These are phyloP conservation scores for Metarhizium rileyi DNA, from an alignment of 2,329 filamentous ascomycete genomes.

Conservation along the genomic window DNA sequence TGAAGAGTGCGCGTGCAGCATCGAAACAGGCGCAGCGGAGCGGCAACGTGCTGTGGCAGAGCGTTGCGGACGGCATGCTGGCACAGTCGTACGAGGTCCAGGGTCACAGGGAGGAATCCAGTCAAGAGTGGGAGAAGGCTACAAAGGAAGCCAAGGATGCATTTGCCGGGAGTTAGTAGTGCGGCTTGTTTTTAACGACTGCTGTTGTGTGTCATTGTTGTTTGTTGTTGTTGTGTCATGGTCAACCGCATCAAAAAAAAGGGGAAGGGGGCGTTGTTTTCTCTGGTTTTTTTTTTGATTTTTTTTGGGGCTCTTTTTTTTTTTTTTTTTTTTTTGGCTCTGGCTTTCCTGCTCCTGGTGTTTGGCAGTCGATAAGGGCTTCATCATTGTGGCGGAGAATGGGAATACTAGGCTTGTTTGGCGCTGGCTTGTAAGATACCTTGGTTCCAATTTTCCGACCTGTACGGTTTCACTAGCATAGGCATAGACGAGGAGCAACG, in stretches of 20 bases:
- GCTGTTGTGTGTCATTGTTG: neutral
- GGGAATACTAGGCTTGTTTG: neutral
- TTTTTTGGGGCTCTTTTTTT: too few relatives aligned
- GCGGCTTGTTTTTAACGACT: neutral
- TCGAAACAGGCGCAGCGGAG: conserved; percentile 58
- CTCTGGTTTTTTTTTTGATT: too few relatives aligned
- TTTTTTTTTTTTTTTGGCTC: conserved; percentile 2
- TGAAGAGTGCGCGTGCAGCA: conserved; percentile 65
- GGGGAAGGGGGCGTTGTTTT: too few relatives aligned
- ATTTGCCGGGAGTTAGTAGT: conserved; percentile 25
- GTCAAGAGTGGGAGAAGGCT: conserved; percentile 30
- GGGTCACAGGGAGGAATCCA: conserved; percentile 44
- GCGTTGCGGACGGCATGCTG: conserved; percentile 70
- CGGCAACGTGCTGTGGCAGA: conserved; percentile 67
- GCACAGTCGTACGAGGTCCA: conserved; percentile 65
- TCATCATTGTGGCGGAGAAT: conserved; percentile 1
- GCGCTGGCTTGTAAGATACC: conserved; percentile 16
- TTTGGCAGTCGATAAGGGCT: neutral
- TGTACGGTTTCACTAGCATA: conserved; percentile 7
- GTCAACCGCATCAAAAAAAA: too few relatives aligned
- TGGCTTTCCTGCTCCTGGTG: neutral
- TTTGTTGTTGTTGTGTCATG: conserved; percentile 6
- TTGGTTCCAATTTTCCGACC: conserved; percentile 7
- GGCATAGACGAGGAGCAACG: neutral
- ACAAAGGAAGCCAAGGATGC: conserved; percentile 32